These are phyloP conservation scores for Vitis amurensis DNA, from an alignment of 164 flowering plant species.

Conservation along the genomic window DNA sequence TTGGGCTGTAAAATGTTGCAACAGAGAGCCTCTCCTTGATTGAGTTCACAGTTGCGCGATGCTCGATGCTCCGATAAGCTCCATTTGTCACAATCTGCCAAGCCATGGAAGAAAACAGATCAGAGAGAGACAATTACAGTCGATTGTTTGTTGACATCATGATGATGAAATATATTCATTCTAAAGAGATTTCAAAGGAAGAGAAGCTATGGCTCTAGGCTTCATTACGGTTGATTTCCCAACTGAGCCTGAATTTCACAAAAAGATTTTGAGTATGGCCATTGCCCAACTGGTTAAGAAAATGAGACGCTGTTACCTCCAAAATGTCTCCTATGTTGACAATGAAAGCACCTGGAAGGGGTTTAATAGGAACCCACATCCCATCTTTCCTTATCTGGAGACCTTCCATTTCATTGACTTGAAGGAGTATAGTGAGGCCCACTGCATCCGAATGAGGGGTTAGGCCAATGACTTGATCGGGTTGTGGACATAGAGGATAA, in stretches of 20 bases:
- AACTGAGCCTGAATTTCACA: too few relatives aligned
- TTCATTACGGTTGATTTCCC: too few relatives aligned
- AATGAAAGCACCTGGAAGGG: constrained; percentile 36
- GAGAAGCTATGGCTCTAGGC: too few relatives aligned
- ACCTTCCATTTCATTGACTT: constrained; percentile 38
- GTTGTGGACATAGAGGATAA: constrained; percentile 45
- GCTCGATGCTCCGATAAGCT: constrained; percentile 35
- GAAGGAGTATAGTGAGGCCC: constrained; percentile 38
- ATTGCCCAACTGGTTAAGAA: too few relatives aligned
- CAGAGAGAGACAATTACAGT: too few relatives aligned
- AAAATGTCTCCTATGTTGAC: constrained; percentile 40
- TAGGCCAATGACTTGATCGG: constrained; percentile 39
- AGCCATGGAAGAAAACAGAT: neutral
- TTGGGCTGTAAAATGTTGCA: constrained; percentile 27
- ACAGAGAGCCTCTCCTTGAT: constrained; percentile 27
- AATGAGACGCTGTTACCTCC: constrained; percentile 23
- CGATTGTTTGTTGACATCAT: too few relatives aligned
- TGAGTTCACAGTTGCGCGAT: constrained; percentile 31
- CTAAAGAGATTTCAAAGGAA: too few relatives aligned
- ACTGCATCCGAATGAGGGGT: constrained; percentile 41
- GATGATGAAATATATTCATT: too few relatives aligned
- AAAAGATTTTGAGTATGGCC: neutral
- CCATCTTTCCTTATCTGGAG: constrained; percentile 41
- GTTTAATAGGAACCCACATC: constrained; percentile 31
- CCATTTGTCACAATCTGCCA: constrained; percentile 36